Conservation (phyloP, 1,139 yeast species). For the Ashbya aceris region DNA sequence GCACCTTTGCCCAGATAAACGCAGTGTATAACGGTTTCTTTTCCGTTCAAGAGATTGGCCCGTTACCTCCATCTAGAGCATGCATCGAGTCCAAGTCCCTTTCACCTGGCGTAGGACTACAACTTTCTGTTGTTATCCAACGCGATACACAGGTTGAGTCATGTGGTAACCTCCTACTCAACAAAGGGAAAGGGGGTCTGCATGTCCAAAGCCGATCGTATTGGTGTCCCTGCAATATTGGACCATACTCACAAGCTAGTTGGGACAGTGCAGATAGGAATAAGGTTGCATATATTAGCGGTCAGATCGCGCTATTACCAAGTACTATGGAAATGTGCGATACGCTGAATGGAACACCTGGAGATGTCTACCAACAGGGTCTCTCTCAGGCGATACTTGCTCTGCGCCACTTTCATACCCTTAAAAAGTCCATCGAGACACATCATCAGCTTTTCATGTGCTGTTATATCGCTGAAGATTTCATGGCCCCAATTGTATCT, state of each 20-base stretch:
- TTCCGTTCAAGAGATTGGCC: constrained; percentile 28
- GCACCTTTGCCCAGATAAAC: constrained; percentile 52
- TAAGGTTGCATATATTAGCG: constrained; percentile 60
- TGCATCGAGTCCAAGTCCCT: constrained; percentile 61
- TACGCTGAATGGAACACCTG: constrained; percentile 15
- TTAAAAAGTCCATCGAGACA: constrained; percentile 46
- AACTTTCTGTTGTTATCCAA: constrained; percentile 50
- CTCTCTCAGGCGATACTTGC: constrained; percentile 43
- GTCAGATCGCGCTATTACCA: constrained; percentile 85
- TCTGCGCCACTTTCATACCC: constrained; percentile 65
- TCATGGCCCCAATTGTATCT: constrained; percentile 29
- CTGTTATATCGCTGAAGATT: constrained; percentile 42
- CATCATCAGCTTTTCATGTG: constrained; percentile 38
- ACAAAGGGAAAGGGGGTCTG: constrained; percentile 46
- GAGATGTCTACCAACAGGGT: constrained; percentile 2
- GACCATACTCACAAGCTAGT: constrained; percentile 89
- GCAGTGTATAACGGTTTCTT: constrained; percentile 48
- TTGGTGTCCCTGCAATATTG: constrained; percentile 98
- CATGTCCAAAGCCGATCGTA: constrained; percentile 88
- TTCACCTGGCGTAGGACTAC: constrained; percentile 31
- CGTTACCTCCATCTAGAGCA: constrained; percentile 80
- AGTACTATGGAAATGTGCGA: constrained; percentile 44
- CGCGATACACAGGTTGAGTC: constrained; percentile 6
- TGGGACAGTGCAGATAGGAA: constrained; percentile 37
- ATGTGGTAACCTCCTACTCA: constrained; percentile 15